Conservation (phyloP, 768 basidiomycete species). For the Suillus discolor region DNA sequence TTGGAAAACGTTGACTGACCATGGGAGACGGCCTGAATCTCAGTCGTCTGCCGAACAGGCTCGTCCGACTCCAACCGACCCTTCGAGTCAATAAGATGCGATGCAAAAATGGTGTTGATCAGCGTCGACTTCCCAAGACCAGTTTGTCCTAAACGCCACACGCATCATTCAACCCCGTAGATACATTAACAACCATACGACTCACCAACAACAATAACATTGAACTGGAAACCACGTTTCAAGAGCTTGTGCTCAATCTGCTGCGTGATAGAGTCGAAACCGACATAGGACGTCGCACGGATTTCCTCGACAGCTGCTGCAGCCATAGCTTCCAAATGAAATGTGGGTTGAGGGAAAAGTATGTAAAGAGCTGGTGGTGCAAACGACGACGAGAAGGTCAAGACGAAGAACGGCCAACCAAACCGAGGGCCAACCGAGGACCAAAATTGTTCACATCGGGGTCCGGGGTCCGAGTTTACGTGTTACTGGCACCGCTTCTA, state of each 20-base stretch:
- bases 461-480: slow-evolving; percentile 23
- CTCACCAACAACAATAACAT: slow-evolving; percentile 94
- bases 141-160: slow-evolving; percentile 73
- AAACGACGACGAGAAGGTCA: slow-evolving; percentile 17
- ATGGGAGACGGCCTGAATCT: slow-evolving; percentile 94
- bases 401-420: slow-evolving; percentile 15
- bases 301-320: slow-evolving; percentile 71
- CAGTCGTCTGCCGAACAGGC: slow-evolving; percentile 92
- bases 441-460: slow-evolving; percentile 35
- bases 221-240: slow-evolving; percentile 99
- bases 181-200: slow-evolving; percentile 18
- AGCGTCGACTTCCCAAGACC: slow-evolving; percentile 98
- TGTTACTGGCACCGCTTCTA: slow-evolving; percentile 20
- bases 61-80: slow-evolving; percentile 88
- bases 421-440: slow-evolving; percentile 31
- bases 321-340: slow-evolving; percentile 35
- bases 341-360: slow-evolving; percentile 9
- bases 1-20: slow-evolving; percentile 51
- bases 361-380: slow-evolving; percentile 18
- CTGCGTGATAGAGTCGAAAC: slow-evolving; percentile 96
- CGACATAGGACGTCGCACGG: slow-evolving; percentile 90
- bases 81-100: slow-evolving; percentile 97
- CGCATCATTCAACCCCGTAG: background rate
- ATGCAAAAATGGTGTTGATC: slow-evolving; percentile 99
- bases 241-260: slow-evolving; percentile 99